These are phyloP conservation scores for Paspalum notatum DNA, from an alignment of 176 grass and related monocot genomes.

Conservation along the genomic window DNA sequence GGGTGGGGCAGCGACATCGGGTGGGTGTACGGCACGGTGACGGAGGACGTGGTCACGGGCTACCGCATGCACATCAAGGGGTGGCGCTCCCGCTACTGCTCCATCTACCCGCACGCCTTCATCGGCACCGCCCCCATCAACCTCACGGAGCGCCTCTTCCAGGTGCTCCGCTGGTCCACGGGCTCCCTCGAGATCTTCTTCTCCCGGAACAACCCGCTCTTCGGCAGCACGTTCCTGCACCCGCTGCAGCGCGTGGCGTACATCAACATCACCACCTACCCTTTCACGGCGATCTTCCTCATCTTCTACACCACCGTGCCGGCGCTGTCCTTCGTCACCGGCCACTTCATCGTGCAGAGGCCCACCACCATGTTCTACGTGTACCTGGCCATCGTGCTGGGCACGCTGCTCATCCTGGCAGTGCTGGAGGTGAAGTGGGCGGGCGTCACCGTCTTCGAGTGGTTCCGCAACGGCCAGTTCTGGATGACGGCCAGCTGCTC, in stretches of 20 bases:
- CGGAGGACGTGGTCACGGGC: slow-evolving; percentile 79
- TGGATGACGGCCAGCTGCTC: slow-evolving; percentile 93
- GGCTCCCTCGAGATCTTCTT: slow-evolving; percentile 98
- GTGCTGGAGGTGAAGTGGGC: slow-evolving; percentile 93
- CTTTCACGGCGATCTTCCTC: slow-evolving; percentile 95
- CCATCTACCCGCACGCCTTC: slow-evolving; percentile 80
- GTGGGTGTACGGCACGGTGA: slow-evolving; percentile 75
- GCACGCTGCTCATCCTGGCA: slow-evolving; percentile 69
- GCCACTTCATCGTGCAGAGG: slow-evolving; percentile 88
- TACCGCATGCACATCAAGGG: slow-evolving; percentile 90
- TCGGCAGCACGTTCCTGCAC: slow-evolving; percentile 73
- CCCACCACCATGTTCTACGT: slow-evolving; percentile 89
- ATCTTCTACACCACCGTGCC: slow-evolving; percentile 92
- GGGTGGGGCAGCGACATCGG: slow-evolving; percentile 69
- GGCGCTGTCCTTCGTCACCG: slow-evolving; percentile 80
- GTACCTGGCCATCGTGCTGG: slow-evolving; percentile 69
- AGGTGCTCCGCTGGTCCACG: slow-evolving; percentile 81
- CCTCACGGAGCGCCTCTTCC: slow-evolving; percentile 72
- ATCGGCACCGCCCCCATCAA: slow-evolving; percentile 85
- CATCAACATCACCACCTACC: slow-evolving; percentile 93
- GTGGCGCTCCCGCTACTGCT: slow-evolving; percentile 71
- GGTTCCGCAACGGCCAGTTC: slow-evolving; percentile 95
- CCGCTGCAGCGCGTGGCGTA: slow-evolving; percentile 87
- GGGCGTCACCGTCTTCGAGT: slow-evolving; percentile 81
- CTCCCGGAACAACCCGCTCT: slow-evolving; percentile 80